Evolutionary conservation across 495 filamentous ascomycete species (phyloP), one percentile per base, ranked within the genome.

Genomic region (Podospora anserina): DNA sequence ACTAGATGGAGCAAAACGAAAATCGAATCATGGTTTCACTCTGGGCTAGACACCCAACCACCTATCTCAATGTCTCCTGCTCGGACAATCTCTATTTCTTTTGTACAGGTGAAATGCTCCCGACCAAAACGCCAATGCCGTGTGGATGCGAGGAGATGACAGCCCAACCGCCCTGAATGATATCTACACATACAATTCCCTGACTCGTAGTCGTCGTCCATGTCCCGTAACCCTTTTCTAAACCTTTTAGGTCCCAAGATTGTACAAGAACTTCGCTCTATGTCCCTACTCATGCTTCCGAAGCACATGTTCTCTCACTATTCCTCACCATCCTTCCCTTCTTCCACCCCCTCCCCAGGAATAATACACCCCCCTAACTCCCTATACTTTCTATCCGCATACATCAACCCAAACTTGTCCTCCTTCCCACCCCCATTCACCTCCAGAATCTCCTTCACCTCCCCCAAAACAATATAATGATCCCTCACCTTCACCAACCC

Each of bases 391-490:
- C 81, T 72, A 70, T 84, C 80, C 15, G 76, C 75, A 66, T 84
- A 84, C 64, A 77, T 27, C 65, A 84, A 69, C 55, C 77, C 82
- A 68, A 80, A 78, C 53, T 68, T 56, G 55, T 73, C 68, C 32
- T 64, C 56, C 54, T 3, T 34, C 30, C 49, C 64, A 4, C 65
- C 67, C 55, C 66, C 66, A 4, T 65, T 39, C 16, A 75, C 78
- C 28, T 79, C 75, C 11, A 81, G 44, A 54, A 84, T 78, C 54
- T 81, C 78, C 49, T 74, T 3, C 27, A 87, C 85, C 68, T 84
- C 80, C n/a, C 84, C 87, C 34, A 88, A 70, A 32, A 86, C 81
- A 64, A 89, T 81, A 26, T 82, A 79, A 74, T 88, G 86, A 67
- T 88, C 84, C 5, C 78, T 75, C 6, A 88, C 82, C 30, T 58